Evolutionary conservation across 345 rosid genomes (phyloP).

Genomic region (Raphanus sativus): DNA sequence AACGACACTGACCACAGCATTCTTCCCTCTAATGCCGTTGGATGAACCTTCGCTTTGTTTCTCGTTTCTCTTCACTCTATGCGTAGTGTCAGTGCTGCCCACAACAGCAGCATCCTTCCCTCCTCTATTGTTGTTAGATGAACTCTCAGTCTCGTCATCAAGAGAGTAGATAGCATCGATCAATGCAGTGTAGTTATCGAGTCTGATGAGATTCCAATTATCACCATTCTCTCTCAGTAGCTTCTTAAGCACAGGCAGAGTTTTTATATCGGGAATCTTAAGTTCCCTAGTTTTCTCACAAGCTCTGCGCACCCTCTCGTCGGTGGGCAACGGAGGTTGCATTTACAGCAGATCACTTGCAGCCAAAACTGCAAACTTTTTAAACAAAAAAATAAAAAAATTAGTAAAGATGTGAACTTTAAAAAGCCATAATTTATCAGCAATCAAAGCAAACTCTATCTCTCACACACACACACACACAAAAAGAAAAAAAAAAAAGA

Average conservation of each 20-base stretch:
- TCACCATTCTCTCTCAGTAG: conserved; percentile 42
- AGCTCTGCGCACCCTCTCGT: conserved; percentile 36
- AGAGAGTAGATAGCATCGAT: conserved; percentile 55
- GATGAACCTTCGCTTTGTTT: background rate
- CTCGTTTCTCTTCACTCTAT: conserved; percentile 18
- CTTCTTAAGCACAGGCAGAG: conserved; percentile 46
- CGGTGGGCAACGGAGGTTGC: background rate
- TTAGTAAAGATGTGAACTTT: background rate
- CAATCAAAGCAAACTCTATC: background rate
- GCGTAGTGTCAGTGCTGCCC: background rate
- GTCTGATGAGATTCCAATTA: conserved; percentile 61
- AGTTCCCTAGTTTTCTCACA: conserved; percentile 46
- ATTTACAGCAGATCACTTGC: conserved; percentile 1
- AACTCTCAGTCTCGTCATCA: conserved; percentile 27
- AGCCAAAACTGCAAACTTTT: conserved; percentile 26
- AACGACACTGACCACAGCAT: background rate
- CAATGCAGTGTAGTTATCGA: conserved; percentile 55
- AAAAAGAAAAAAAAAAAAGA: too few relatives aligned
- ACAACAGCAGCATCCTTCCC: conserved; percentile 3
- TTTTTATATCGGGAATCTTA: conserved; percentile 48
- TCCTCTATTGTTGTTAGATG: conserved; percentile 27
- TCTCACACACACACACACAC: too few relatives aligned
- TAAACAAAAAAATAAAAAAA: background rate
- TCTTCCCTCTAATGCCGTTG: background rate
- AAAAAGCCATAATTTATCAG: background rate